Evolutionary conservation across 768 basidiomycete species (phyloP), one percentile per base, ranked within the genome.

Genomic region (Rhizopogon vulgaris): DNA sequence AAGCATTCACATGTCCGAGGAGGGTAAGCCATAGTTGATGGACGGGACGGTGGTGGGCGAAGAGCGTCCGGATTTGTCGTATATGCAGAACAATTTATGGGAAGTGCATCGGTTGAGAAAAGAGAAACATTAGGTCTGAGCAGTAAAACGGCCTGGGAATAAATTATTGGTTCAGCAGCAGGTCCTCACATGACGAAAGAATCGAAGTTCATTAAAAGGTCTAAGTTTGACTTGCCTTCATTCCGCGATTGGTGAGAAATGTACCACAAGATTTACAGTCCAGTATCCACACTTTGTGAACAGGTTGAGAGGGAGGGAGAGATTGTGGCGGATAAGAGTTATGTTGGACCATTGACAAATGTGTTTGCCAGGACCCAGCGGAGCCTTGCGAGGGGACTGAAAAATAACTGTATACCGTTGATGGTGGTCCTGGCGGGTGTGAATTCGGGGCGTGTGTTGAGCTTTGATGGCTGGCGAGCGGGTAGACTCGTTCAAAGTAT

Each of bases 231-330:
- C 76, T 66, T 59, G 82, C 87, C 78, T 87, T 87, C 90, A 92
- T 92, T 51, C 84, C 90, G 25, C 90, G 78, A 65, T 92, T 90
- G 14, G 89, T 87, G 43, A 92, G 68, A 62, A 91, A 91, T 17
- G 76, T 78, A 28, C 74, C 74, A 64, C 90, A 92, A 6, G 79
- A 74, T 57, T 76, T 81, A 69, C 90, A 93, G 64, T 87, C 84
- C 48, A 93, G 70, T 30, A 87, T 81, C 82, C 87, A 91, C 49
- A 92, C 88, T 66, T 85, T 85, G 67, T 88, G 86, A 7, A 76
- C 70, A 42, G 81, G 65, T 38, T 69, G 66, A 0, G 63, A 72
- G n/a, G 70, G 70, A 14, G 75, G 69, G 18, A 70, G 68, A n/a
- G 70, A 59, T 14, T 68, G 64, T 51, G 70, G 57, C 1, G 69